These are phyloP conservation scores for Boletellus deceptivus DNA, from an alignment of 1,284 basidiomycete genomes.

Conservation along the genomic window DNA sequence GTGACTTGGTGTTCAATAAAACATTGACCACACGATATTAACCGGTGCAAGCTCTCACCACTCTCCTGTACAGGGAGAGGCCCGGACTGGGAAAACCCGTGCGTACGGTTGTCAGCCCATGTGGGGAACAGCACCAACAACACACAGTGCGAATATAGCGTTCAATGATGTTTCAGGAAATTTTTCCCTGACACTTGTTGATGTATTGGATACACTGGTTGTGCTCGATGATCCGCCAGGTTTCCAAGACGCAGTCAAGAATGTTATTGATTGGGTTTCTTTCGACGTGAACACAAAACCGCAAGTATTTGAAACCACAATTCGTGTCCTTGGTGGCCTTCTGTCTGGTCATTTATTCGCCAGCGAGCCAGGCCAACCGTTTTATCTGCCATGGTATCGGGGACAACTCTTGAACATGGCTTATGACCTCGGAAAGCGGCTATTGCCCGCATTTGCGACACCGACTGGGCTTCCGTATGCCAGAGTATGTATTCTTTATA, in stretches of 20 bases:
- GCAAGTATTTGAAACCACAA: constrained; percentile 91
- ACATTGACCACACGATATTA: constrained; percentile 4
- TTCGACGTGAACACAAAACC: constrained; percentile 89
- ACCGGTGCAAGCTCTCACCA: constrained; percentile 64
- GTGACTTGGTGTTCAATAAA: constrained; percentile 37
- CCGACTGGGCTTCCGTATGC: constrained; percentile 89
- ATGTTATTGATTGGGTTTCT: constrained; percentile 74
- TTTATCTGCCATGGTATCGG: constrained; percentile 74
- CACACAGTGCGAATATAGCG: constrained; percentile 59
- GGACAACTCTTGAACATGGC: constrained; percentile 78
- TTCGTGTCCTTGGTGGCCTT: constrained; percentile 85
- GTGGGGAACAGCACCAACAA: constrained; percentile 8
- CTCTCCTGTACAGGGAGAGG: constrained; percentile 83
- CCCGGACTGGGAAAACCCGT: constrained; percentile 69
- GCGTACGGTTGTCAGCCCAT: constrained; percentile 47
- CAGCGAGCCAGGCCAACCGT: constrained; percentile 58
- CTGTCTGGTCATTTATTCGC: constrained; percentile 85
- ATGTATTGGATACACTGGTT: constrained; percentile 79
- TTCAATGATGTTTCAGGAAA: constrained; percentile 86
- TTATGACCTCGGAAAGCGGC: constrained; percentile 76
- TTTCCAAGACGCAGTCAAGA: constrained; percentile 74
- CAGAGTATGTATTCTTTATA: constrained; percentile 49
- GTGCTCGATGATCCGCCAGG: constrained; percentile 70
- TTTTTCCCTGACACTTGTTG: constrained; percentile 79
- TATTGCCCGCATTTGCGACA: constrained; percentile 87